Evolutionary conservation across 768 basidiomycete species (phyloP).

Genomic region (Cubamyces lactineus): DNA sequence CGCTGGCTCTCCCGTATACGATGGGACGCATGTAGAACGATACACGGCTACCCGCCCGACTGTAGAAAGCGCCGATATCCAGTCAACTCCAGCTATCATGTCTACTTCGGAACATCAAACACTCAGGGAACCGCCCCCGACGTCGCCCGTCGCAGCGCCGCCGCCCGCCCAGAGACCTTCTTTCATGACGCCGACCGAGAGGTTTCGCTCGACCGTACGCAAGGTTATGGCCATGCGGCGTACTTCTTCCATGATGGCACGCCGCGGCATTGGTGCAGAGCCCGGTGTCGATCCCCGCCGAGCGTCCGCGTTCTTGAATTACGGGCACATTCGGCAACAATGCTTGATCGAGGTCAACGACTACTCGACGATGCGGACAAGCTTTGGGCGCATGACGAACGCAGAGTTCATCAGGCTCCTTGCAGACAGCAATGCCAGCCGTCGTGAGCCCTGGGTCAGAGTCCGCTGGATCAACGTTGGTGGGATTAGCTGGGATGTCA

Average conservation of each 20-base stretch:
- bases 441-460: slow-evolving; percentile 61
- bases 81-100: slow-evolving; percentile 18
- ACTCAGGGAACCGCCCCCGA: background rate
- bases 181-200: slow-evolving; percentile 45
- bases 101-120: background rate
- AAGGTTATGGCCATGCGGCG: slow-evolving; percentile 68
- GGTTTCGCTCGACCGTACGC: slow-evolving; percentile 57
- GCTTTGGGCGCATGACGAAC: slow-evolving; percentile 60
- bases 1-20: slow-evolving; percentile 20
- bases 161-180: slow-evolving; percentile 17
- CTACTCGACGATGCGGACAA: slow-evolving; percentile 61
- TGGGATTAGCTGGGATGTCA: slow-evolving; percentile 71
- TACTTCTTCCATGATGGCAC: slow-evolving; percentile 44
- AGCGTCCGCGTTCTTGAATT: slow-evolving; percentile 55
- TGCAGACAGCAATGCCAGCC: slow-evolving; percentile 45
- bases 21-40: slow-evolving; percentile 4
- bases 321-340: slow-evolving; percentile 58
- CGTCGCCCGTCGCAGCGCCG: background rate
- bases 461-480: slow-evolving; percentile 78
- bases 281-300: slow-evolving; percentile 73
- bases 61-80: slow-evolving; percentile 1
- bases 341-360: slow-evolving; percentile 71
- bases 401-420: slow-evolving; percentile 62
- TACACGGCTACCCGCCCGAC: background rate
- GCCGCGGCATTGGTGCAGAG: slow-evolving; percentile 60